Evolutionary conservation across 2,329 filamentous ascomycete species (phyloP), one percentile per base, ranked within the genome.

Genomic region (Juglanconis oblonga): DNA sequence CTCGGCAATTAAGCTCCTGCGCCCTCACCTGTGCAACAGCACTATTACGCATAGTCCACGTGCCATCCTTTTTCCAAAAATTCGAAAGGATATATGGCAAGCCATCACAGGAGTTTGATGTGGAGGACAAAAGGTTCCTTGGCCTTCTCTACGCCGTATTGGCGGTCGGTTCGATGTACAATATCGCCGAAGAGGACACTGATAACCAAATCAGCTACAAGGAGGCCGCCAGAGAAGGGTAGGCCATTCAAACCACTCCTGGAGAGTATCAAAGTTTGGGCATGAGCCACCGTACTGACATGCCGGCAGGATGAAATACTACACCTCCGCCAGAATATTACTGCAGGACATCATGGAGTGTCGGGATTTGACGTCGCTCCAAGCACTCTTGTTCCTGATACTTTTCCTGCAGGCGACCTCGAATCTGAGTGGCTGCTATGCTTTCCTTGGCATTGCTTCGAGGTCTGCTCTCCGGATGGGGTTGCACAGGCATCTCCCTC

Each of bases 401-500:
- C 77, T 94, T 3, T 95, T 93, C 69, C 79, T 94, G 1, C 91
- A 95, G 69, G 86, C 88, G 2, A 90, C 91, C 2, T 89, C 90
- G 9, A 91, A 91, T 69, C 76, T 94, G 35, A 90, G 87, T 69
- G 89, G 87, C 9, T 94, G 90, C 70, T 94, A 94, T 72, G 86
- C 89, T 0, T 92, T 91, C 66, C 82, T 94, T 52, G 90, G 90
- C 6, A 89, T 94, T 67, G 90, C 89, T 2, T 77, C 93, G 52
- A 84, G 90, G 54, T 88, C 89, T 6, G 86, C 89, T n/a, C 74
- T 94, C 38, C 85, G 90, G 33, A 87, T 94, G 75, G 91, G 91
- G 7, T 77, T 94, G 32, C 91, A 95, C 71, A 87, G 91, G 55
- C 85, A 89, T 62, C 75, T 94, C 5, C 79, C 86, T 11, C 85